Conservation (phyloP, 495 filamentous ascomycete species). For the Annulohypoxylon moriforme region DNA sequence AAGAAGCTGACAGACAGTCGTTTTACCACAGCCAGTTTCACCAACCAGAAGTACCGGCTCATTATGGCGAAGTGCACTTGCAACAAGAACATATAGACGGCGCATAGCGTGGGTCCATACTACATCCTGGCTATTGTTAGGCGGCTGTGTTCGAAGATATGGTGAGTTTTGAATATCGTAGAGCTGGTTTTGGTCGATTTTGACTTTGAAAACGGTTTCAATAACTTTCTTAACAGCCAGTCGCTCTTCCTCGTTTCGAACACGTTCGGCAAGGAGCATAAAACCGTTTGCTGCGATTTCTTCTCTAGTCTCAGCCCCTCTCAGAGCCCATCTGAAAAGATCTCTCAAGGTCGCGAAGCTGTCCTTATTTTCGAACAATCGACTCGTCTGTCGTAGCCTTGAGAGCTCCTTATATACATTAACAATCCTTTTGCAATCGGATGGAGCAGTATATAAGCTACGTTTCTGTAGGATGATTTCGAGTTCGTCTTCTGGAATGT, state of each 20-base stretch:
- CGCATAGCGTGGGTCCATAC: slow-evolving; percentile 98
- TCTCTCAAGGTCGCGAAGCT: slow-evolving; percentile 97
- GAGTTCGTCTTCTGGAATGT: slow-evolving; percentile 96
- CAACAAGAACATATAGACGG: slow-evolving; percentile 85
- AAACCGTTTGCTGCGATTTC: slow-evolving; percentile 93
- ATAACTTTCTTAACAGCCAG: slow-evolving; percentile 86
- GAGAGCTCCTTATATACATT: slow-evolving; percentile 94
- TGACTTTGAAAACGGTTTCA: slow-evolving; percentile 90
- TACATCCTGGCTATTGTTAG: slow-evolving; percentile 66
- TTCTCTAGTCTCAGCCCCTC: slow-evolving; percentile 84
- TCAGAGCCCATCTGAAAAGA: slow-evolving; percentile 95
- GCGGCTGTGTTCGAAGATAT: slow-evolving; percentile 59
- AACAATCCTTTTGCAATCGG: slow-evolving; percentile 90
- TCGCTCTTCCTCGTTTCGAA: slow-evolving; percentile 89
- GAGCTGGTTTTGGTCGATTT: slow-evolving; percentile 75
- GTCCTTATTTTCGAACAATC: slow-evolving; percentile 96
- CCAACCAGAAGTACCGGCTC: slow-evolving; percentile 95
- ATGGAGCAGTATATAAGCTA: slow-evolving; percentile 85
- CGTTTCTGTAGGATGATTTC: slow-evolving; percentile 90
- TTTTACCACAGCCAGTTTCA: slow-evolving; percentile 98
- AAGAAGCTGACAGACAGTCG: slow-evolving; percentile 92
- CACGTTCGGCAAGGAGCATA: slow-evolving; percentile 94
- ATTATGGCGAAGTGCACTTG: slow-evolving; percentile 84
- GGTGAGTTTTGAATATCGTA: slow-evolving; percentile 69
- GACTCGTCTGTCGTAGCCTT: slow-evolving; percentile 83